Conservation (phyloP, 1,139 yeast genomes). For the Blastobotrys serpentis region DNA sequence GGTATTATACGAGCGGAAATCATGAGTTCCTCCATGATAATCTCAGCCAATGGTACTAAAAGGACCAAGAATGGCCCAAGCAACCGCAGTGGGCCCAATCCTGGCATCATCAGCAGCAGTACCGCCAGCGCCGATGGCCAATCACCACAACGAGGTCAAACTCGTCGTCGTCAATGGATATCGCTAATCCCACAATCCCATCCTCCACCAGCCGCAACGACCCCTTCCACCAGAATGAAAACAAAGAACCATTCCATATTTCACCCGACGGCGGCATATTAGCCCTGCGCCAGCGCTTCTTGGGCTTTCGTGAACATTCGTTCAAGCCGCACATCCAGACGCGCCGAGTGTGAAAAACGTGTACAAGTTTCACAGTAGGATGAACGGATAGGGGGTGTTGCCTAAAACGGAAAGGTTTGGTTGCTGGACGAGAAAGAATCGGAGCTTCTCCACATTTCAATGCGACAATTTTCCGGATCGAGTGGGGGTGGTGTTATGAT, state of each 20-base stretch:
- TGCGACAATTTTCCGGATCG: slow-evolving; percentile 6
- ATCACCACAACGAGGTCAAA: too few species aligned
- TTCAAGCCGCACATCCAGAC: too few species aligned
- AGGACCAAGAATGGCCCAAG: not conserved
- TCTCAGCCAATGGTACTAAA: not conserved
- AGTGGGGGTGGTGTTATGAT: slow-evolving; percentile 4
- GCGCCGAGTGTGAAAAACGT: too few species aligned
- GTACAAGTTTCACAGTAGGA: too few species aligned
- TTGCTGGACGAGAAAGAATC: slow-evolving; percentile 8
- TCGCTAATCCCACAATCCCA: slow-evolving; percentile 5
- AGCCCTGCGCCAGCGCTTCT: slow-evolving; percentile 1
- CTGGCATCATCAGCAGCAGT: too few species aligned
- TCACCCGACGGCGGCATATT: not conserved
- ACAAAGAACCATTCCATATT: not conserved
- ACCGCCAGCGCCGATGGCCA: too few species aligned
- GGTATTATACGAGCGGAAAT: too few species aligned
- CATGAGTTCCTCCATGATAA: not conserved
- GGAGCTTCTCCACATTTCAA: not conserved
- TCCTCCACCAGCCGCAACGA: not conserved
- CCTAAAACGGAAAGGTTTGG: not conserved
- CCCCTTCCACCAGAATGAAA: not conserved
- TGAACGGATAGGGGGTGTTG: not conserved
- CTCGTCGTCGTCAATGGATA: slow-evolving; percentile 1
- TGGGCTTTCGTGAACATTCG: too few species aligned
- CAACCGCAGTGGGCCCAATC: not conserved